Evolutionary conservation across 1,284 basidiomycete species (phyloP).

Genomic region (Apiotrichum montevideense): DNA sequence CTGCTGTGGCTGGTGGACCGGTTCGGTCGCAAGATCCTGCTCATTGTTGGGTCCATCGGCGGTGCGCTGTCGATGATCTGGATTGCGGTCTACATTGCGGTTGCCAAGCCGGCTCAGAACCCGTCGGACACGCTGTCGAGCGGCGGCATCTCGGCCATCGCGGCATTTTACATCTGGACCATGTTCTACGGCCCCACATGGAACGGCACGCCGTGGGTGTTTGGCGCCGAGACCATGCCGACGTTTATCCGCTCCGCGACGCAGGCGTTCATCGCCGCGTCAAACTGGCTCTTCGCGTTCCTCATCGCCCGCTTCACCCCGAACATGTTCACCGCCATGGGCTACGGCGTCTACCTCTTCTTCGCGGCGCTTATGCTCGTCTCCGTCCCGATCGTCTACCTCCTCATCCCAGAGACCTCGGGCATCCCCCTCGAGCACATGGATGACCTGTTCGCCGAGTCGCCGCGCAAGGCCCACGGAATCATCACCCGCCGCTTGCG

Average conservation of each 20-base stretch:
- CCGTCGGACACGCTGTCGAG: slow-evolving; percentile 8
- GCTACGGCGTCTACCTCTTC: slow-evolving; percentile 43
- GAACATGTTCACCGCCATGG: slow-evolving; percentile 28
- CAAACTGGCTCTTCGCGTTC: slow-evolving; percentile 45
- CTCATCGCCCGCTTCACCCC: slow-evolving; percentile 31
- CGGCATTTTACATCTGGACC: slow-evolving; percentile 42
- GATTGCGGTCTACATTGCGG: slow-evolving; percentile 28
- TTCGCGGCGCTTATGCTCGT: slow-evolving; percentile 39
- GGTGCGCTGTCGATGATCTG: slow-evolving; percentile 26
- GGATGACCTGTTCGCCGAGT: slow-evolving; percentile 21
- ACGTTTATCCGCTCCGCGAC: slow-evolving; percentile 38
- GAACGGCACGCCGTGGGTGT: slow-evolving; percentile 42
- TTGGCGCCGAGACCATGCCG: slow-evolving; percentile 44
- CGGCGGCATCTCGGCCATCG: slow-evolving; percentile 35
- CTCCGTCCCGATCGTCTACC: slow-evolving; percentile 26
- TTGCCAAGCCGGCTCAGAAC: slow-evolving; percentile 22
- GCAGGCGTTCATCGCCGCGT: slow-evolving; percentile 37
- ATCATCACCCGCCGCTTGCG: not conserved
- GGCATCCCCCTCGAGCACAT: slow-evolving; percentile 15
- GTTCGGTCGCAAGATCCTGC: slow-evolving; percentile 31
- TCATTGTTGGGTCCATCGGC: slow-evolving; percentile 13
- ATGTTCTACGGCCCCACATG: slow-evolving; percentile 33
- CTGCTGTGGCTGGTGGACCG: slow-evolving; percentile 33
- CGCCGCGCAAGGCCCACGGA: slow-evolving; percentile 13
- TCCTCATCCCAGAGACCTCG: slow-evolving; percentile 13